These are phyloP conservation scores for Sonneratia alba DNA, from an alignment of 345 rosid genomes.

Conservation along the genomic window DNA sequence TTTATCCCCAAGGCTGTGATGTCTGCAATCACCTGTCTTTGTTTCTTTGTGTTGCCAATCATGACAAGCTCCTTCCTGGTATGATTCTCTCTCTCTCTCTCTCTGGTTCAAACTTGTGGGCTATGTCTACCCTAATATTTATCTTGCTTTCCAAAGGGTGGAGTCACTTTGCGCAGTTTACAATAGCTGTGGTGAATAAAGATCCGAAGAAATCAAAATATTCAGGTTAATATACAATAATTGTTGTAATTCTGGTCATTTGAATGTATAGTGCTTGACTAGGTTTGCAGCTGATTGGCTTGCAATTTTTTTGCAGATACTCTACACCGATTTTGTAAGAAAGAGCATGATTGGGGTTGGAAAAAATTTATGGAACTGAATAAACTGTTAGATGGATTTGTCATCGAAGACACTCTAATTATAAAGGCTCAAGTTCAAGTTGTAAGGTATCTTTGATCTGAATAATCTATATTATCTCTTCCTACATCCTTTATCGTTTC, in stretches of 20 bases:
- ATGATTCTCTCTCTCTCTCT: constrained; percentile 1
- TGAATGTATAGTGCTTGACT: constrained; percentile 7
- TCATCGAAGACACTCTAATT: constrained; percentile 67
- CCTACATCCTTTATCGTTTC: neutral
- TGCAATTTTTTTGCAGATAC: constrained; percentile 46
- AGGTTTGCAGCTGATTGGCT: constrained; percentile 12
- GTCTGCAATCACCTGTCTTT: constrained; percentile 85
- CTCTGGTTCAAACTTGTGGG: neutral
- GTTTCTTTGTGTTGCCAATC: constrained; percentile 86
- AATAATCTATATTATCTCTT: neutral
- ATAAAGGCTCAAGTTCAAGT: constrained; percentile 98
- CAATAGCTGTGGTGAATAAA: constrained; percentile 82
- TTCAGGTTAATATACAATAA: constrained; percentile 49
- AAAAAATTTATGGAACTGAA: constrained; percentile 87
- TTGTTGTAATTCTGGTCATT: constrained; percentile 4
- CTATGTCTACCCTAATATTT: neutral
- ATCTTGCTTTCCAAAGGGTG: constrained; percentile 49
- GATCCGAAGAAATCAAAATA: constrained; percentile 84
- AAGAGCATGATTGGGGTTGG: constrained; percentile 98
- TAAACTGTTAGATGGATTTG: constrained; percentile 73
- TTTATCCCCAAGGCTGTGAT: constrained; percentile 88
- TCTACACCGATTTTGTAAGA: constrained; percentile 80
- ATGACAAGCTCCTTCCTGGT: constrained; percentile 97
- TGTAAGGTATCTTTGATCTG: constrained; percentile 44
- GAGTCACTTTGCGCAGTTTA: constrained; percentile 96